phyloP scores from a whole-genome alignment of 257 asterid genomes.

The Hygrophila difformis region DNA sequence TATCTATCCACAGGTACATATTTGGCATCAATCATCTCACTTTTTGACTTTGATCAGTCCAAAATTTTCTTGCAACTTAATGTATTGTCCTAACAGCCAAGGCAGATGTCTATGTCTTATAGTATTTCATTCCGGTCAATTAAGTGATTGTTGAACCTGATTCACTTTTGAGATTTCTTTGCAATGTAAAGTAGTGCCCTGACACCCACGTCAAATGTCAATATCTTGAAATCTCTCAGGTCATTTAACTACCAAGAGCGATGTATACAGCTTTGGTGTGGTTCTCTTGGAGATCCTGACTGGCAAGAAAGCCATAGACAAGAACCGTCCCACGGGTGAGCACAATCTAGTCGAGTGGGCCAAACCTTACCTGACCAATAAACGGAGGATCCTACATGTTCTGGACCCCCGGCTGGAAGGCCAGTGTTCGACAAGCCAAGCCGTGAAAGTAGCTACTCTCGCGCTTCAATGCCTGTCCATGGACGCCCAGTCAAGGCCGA shows the following conservation, averaged over 20 bases:
- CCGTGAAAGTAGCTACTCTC: conserved; percentile 40
- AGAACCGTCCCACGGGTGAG: conserved; percentile 59
- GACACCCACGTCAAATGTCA: too few relatives aligned
- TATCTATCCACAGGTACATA: conserved; percentile 57
- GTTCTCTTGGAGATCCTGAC: conserved; percentile 60
- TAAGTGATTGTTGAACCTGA: too few relatives aligned
- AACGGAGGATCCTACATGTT: conserved; percentile 43
- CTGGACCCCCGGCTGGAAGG: conserved; percentile 59
- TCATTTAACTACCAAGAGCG: conserved; percentile 69
- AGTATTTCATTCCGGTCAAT: too few relatives aligned
- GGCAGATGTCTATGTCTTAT: too few relatives aligned
- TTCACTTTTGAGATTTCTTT: too few relatives aligned
- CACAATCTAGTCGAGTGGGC: conserved; percentile 74
- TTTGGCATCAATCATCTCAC: too few relatives aligned
- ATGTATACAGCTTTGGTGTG: conserved; percentile 71
- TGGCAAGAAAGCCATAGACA: conserved; percentile 69
- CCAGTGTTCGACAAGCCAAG: conserved; percentile 36
- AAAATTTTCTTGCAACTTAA: too few relatives aligned
- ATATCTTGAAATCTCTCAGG: conserved; percentile 37
- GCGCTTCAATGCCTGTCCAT: conserved; percentile 46
- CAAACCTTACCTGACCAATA: conserved; percentile 60
- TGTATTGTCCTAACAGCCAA: too few relatives aligned
- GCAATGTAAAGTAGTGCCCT: too few relatives aligned
- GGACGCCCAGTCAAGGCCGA: conserved; percentile 51
- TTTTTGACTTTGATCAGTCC: too few relatives aligned